A percentile compares a stretch with the other conserved stretches of the same genome.
phyloP scores from a whole-genome alignment of 768 basidiomycete species.

The Lyophyllum shimeji region DNA sequence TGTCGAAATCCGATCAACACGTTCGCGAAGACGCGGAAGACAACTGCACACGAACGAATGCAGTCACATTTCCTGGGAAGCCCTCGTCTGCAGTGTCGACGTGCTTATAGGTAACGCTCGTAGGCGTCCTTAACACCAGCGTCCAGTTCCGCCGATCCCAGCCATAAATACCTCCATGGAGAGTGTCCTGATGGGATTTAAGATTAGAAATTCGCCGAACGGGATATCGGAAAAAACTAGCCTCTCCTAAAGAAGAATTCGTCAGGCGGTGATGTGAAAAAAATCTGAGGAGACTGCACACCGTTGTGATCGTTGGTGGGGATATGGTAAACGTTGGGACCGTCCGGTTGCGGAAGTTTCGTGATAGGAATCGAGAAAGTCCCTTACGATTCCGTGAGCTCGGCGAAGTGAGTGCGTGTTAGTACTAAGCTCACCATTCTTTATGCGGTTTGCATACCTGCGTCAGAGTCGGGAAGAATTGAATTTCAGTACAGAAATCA shows the following conservation, averaged over 20 bases:
- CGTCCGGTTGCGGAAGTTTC: slow-evolving; percentile 40
- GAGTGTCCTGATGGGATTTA: slow-evolving; percentile 37
- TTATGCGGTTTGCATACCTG: slow-evolving; percentile 54
- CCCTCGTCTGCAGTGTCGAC: slow-evolving; percentile 53
- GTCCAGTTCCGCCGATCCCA: slow-evolving; percentile 63
- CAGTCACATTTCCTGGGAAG: slow-evolving; percentile 50
- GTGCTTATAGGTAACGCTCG: slow-evolving; percentile 53
- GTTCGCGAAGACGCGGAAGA: background rate
- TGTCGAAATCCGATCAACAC: slow-evolving; percentile 15
- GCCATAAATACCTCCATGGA: slow-evolving; percentile 56
- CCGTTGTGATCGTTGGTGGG: slow-evolving; percentile 52
- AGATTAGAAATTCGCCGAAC: background rate
- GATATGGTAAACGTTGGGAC: slow-evolving; percentile 47
- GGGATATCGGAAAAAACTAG: slow-evolving; percentile 6
- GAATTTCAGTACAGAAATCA: background rate
- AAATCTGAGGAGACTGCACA: slow-evolving; percentile 16
- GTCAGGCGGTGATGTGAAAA: background rate
- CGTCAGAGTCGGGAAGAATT: background rate
- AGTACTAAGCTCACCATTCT: slow-evolving; percentile 36
- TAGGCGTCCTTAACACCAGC: slow-evolving; percentile 36
- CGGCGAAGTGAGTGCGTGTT: background rate
- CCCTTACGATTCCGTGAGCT: slow-evolving; percentile 24
- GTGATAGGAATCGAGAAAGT: slow-evolving; percentile 55
- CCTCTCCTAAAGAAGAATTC: slow-evolving; percentile 17
- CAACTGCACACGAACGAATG: slow-evolving; percentile 29